Evolutionary conservation across 2,329 filamentous ascomycete genomes (phyloP).

Genomic region (Fusarium gaditjirri): DNA sequence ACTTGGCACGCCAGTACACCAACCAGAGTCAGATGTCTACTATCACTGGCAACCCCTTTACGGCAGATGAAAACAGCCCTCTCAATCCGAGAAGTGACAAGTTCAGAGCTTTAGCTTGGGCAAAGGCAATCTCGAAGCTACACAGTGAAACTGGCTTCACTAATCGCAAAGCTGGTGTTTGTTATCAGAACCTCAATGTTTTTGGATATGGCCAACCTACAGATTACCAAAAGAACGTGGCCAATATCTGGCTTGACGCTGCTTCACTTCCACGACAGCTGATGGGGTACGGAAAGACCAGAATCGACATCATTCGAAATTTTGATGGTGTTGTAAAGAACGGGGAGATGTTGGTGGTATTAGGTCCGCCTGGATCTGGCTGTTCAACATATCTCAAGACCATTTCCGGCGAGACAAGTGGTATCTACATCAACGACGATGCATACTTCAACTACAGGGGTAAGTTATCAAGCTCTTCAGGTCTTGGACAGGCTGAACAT

Average conservation of each 20-base stretch:
- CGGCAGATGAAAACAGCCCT: slow-evolving; percentile 53
- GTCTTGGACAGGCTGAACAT: background rate
- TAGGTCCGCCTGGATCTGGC: slow-evolving; percentile 74
- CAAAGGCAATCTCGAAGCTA: slow-evolving; percentile 35
- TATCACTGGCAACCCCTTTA: slow-evolving; percentile 42
- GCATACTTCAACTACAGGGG: slow-evolving; percentile 84
- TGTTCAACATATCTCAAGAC: slow-evolving; percentile 87
- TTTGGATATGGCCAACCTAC: slow-evolving; percentile 75
- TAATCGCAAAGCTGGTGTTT: slow-evolving; percentile 61
- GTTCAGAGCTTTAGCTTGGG: slow-evolving; percentile 36
- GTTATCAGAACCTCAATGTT: slow-evolving; percentile 72
- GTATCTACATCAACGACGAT: slow-evolving; percentile 74
- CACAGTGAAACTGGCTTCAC: slow-evolving; percentile 25
- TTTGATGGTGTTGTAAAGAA: slow-evolving; percentile 73
- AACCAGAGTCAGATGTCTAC: slow-evolving; percentile 61
- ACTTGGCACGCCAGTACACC: slow-evolving; percentile 63
- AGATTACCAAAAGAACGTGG: slow-evolving; percentile 74
- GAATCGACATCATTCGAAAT: slow-evolving; percentile 72
- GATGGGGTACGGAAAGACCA: slow-evolving; percentile 62
- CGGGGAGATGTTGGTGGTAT: slow-evolving; percentile 78
- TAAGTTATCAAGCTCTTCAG: slow-evolving; percentile 10
- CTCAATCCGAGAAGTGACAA: slow-evolving; percentile 54
- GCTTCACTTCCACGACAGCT: slow-evolving; percentile 57
- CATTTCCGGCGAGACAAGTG: slow-evolving; percentile 81
- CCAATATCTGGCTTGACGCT: slow-evolving; percentile 65